A percentile compares a stretch with the other conserved stretches of the same genome.
Evolutionary conservation across 2,329 filamentous ascomycete species (phyloP).

Genomic region (Claviceps pazoutovae): DNA sequence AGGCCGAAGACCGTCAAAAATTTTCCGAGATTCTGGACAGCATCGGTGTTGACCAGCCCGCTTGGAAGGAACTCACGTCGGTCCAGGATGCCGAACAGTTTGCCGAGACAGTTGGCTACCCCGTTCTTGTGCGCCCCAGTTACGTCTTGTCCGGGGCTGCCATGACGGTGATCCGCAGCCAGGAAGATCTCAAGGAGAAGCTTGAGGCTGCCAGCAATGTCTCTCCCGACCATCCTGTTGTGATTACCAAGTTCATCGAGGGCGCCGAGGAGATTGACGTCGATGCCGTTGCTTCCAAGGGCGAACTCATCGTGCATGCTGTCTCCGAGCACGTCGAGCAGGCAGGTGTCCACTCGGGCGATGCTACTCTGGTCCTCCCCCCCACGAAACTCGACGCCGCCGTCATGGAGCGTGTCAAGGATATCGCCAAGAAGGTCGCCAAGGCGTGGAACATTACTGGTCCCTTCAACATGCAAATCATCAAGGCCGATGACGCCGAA

Average conservation of each 20-base stretch:
- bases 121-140: constrained; percentile 83
- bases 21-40: constrained; percentile 96
- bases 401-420: constrained; percentile 79
- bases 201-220: constrained; percentile 80
- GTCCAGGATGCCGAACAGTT: constrained; percentile 79
- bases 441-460: constrained; percentile 95
- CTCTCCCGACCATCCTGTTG: constrained; percentile 91
- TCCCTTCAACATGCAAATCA: constrained; percentile 99
- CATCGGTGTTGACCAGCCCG: constrained; percentile 91
- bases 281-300: constrained; percentile 77
- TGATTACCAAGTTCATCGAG: constrained; percentile 97
- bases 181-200: constrained; percentile 87
- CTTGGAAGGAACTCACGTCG: constrained; percentile 93
- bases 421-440: constrained; percentile 90
- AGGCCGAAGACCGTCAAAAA: constrained; percentile 94
- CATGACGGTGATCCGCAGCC: constrained; percentile 90
- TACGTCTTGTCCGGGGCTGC: constrained; percentile 96
- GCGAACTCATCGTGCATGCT: constrained; percentile 79
- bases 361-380: constrained; percentile 86
- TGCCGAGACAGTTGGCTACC: constrained; percentile 74
- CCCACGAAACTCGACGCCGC: constrained; percentile 64
- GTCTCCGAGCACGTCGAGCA: constrained; percentile 94
- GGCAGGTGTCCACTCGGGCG: constrained; percentile 94
- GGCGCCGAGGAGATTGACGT: constrained; percentile 94
- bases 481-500: constrained; percentile 71